Percentiles rank a stretch among this genome's conserved stretches.
phyloP scores from a whole-genome alignment of 768 basidiomycete genomes.

The Termitomyces sp. region DNA sequence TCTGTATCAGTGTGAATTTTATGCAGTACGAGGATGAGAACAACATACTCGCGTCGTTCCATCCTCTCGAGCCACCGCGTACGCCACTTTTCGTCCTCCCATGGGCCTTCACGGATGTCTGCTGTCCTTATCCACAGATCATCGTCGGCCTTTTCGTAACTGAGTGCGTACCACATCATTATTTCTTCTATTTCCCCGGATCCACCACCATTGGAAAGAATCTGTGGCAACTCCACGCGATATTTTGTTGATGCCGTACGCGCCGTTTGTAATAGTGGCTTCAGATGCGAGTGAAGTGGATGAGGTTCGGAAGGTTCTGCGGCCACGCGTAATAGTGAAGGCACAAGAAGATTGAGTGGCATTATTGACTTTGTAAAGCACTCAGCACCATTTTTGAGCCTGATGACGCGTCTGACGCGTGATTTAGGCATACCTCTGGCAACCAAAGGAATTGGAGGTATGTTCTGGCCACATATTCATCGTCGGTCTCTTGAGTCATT shows the following conservation, averaged over 20 bases:
- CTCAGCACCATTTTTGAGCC: not conserved
- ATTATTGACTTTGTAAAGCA: conserved; percentile 53
- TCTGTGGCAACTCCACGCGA: conserved; percentile 52
- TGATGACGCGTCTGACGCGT: conserved; percentile 1
- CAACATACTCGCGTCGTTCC: conserved; percentile 60
- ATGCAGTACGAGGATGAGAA: not conserved
- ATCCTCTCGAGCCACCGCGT: conserved; percentile 54
- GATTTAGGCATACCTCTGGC: conserved; percentile 48
- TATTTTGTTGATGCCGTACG: conserved; percentile 55
- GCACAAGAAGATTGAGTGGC: conserved; percentile 54
- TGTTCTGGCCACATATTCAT: conserved; percentile 53
- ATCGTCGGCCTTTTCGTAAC: conserved; percentile 47
- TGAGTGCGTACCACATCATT: conserved; percentile 73
- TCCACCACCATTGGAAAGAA: conserved; percentile 54
- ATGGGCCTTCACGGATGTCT: conserved; percentile 25
- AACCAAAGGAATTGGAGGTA: conserved; percentile 79
- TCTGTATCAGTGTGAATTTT: conserved; percentile 27
- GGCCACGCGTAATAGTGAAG: conserved; percentile 48
- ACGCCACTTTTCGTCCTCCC: conserved; percentile 51
- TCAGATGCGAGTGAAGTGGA: conserved; percentile 52
- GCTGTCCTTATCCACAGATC: conserved; percentile 21
- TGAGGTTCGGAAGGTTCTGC: conserved; percentile 32
- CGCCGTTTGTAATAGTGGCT: conserved; percentile 58
- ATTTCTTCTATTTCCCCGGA: conserved; percentile 61
- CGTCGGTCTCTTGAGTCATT: conserved; percentile 37